A percentile compares a stretch with the other conserved stretches of the same genome.
Evolutionary conservation across 2,329 filamentous ascomycete genomes (phyloP).

Genomic region (Lasiodiplodia citricola): DNA sequence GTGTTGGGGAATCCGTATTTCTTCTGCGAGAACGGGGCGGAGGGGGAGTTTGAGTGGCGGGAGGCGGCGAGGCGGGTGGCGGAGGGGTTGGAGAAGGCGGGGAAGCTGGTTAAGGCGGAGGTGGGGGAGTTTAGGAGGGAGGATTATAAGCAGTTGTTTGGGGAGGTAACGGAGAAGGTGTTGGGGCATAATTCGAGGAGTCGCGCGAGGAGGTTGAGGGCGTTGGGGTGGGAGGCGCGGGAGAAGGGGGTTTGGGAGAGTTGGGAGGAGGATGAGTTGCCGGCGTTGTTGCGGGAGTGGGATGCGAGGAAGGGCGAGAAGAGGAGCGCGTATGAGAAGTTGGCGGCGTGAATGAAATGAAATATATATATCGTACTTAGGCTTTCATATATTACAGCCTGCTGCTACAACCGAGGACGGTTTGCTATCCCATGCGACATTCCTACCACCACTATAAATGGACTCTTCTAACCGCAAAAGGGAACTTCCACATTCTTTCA

Average conservation of each 20-base stretch:
- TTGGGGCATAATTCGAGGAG: constrained; percentile 52
- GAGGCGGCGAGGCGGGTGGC: constrained; percentile 48
- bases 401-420: no score
- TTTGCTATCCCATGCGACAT: no score
- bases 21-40: constrained; percentile 52
- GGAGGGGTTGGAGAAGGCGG: constrained; percentile 42
- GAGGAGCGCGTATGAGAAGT: background rate
- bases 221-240: constrained; percentile 52
- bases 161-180: constrained; percentile 31
- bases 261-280: constrained; percentile 52
- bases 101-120: constrained; percentile 44
- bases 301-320: background rate
- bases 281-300: constrained; percentile 43
- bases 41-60: constrained; percentile 51
- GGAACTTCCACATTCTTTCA: no score
- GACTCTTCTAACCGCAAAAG: no score
- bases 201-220: constrained; percentile 49
- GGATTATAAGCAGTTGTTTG: constrained; percentile 50
- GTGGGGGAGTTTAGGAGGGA: constrained; percentile 45
- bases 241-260: constrained; percentile 51
- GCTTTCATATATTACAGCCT: no score
- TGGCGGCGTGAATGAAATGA: background rate
- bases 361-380: no score
- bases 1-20: constrained; percentile 55
- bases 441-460: no score